Conservation (phyloP, 352 stramenopile species). For the Phytophthora boehmeriae region DNA sequence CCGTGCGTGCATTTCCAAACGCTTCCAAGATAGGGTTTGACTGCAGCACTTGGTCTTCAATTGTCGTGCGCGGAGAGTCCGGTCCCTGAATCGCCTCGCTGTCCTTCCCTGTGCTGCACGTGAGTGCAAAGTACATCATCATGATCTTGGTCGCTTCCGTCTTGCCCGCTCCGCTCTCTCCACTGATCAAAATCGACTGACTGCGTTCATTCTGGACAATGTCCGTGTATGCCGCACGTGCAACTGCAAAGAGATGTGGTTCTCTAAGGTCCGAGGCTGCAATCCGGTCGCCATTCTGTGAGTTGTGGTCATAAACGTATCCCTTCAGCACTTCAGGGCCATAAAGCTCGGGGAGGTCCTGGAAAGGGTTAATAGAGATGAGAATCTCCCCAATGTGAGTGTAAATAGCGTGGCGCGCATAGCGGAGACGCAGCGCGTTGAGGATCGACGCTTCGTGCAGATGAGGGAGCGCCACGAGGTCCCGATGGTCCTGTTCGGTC, state of each 20-base stretch:
- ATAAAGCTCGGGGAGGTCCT: constrained; percentile 76
- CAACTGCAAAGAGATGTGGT: constrained; percentile 83
- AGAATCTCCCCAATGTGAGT: constrained; percentile 88
- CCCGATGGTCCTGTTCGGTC: constrained; percentile 68
- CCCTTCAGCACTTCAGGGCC: constrained; percentile 47
- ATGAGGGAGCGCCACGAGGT: constrained; percentile 84
- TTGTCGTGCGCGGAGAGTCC: constrained; percentile 33
- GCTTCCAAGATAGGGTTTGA: constrained; percentile 92
- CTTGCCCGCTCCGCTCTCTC: constrained; percentile 87
- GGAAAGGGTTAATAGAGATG: constrained; percentile 89
- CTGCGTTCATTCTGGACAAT: constrained; percentile 71
- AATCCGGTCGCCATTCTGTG: constrained; percentile 15
- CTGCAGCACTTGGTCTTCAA: constrained; percentile 89
- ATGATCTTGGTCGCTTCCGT: constrained; percentile 92
- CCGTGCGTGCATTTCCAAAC: constrained; percentile 89
- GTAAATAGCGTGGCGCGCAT: constrained; percentile 85
- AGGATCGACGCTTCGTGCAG: constrained; percentile 88
- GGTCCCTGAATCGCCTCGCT: constrained; percentile 4
- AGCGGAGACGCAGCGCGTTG: constrained; percentile 75
- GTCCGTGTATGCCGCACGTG: constrained; percentile 70
- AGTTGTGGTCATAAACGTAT: constrained; percentile 46
- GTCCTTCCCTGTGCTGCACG: constrained; percentile 45
- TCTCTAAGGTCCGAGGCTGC: constrained; percentile 15
- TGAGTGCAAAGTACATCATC: constrained; percentile 88
- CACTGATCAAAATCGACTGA: constrained; percentile 88